Evolutionary conservation across 345 rosid genomes (phyloP).

Genomic region (Hibiscus syriacus): DNA sequence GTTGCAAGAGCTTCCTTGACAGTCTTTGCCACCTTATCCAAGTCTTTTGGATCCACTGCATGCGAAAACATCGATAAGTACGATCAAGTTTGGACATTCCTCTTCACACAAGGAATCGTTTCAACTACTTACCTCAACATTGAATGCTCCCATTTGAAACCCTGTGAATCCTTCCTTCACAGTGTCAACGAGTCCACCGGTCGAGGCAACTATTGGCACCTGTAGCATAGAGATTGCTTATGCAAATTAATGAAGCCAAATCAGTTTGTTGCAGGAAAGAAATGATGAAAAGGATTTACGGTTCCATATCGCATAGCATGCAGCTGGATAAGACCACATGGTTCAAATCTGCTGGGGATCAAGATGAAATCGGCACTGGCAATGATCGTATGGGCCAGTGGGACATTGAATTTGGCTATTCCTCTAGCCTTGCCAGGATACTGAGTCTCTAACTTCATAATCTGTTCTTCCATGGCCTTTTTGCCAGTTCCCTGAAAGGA

Average conservation of each 20-base stretch:
- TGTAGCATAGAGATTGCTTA: conserved; percentile 12
- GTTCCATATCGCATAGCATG: conserved; percentile 82
- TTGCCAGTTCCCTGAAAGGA: conserved; percentile 80
- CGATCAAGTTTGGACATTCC: too few relatives aligned
- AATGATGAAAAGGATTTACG: neutral
- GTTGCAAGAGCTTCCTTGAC: conserved; percentile 54
- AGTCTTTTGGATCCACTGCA: conserved; percentile 70
- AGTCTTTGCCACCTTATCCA: conserved; percentile 43
- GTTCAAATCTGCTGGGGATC: conserved; percentile 90
- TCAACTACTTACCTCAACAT: conserved; percentile 45
- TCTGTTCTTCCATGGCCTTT: conserved; percentile 64
- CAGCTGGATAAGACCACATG: conserved; percentile 94
- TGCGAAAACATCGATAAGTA: conserved; percentile 17
- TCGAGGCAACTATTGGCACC: conserved; percentile 85
- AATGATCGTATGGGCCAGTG: conserved; percentile 82
- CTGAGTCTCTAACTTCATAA: conserved; percentile 50
- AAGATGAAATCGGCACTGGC: conserved; percentile 88
- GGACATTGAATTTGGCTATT: conserved; percentile 67
- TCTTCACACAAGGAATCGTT: neutral
- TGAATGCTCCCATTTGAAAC: conserved; percentile 82
- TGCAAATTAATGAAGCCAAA: neutral
- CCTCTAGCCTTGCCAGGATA: conserved; percentile 72
- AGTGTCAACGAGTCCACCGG: conserved; percentile 95
- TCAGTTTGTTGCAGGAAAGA: neutral
- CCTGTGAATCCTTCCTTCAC: conserved; percentile 89